Conservation (phyloP, 2,329 filamentous ascomycete genomes). For the Neofusicoccum ribis region DNA sequence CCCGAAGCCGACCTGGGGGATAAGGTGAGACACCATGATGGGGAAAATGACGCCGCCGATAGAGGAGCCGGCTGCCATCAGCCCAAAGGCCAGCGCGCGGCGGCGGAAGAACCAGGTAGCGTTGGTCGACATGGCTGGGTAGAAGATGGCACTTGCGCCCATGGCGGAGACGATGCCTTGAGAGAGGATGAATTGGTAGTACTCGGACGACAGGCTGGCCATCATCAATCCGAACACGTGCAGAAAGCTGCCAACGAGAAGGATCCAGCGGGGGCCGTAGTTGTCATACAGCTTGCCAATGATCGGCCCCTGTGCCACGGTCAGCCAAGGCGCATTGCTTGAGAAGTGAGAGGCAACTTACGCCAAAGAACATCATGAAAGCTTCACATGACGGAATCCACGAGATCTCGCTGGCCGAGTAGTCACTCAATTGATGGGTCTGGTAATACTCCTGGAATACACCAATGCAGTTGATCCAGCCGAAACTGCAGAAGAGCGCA, state of each 20-base stretch:
- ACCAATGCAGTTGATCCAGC: conserved; percentile 47
- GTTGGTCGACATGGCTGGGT: conserved; percentile 44
- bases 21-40: conserved; percentile 60
- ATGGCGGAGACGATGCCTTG: conserved; percentile 56
- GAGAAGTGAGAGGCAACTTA: conserved; percentile 31
- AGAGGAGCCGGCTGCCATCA: conserved; percentile 47
- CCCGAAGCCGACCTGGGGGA: conserved; percentile 53
- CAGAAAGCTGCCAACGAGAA: conserved; percentile 54
- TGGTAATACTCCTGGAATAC: conserved; percentile 52
- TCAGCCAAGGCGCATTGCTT: background rate
- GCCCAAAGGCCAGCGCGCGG: conserved; percentile 50
- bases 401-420: conserved; percentile 43
- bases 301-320: conserved; percentile 52
- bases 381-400: conserved; percentile 49
- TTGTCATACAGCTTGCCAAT: conserved; percentile 66
- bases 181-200: conserved; percentile 57
- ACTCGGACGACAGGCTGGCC: conserved; percentile 57
- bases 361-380: conserved; percentile 53
- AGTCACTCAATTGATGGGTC: conserved; percentile 40
- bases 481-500: conserved; percentile 36
- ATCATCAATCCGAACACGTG: conserved; percentile 66
- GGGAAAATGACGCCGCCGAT: conserved; percentile 61
- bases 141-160: conserved; percentile 53
- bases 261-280: conserved; percentile 59
- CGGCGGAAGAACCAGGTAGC: conserved; percentile 53